Conservation (phyloP, 2,329 filamentous ascomycete species). For the Botrytis byssoidea region DNA sequence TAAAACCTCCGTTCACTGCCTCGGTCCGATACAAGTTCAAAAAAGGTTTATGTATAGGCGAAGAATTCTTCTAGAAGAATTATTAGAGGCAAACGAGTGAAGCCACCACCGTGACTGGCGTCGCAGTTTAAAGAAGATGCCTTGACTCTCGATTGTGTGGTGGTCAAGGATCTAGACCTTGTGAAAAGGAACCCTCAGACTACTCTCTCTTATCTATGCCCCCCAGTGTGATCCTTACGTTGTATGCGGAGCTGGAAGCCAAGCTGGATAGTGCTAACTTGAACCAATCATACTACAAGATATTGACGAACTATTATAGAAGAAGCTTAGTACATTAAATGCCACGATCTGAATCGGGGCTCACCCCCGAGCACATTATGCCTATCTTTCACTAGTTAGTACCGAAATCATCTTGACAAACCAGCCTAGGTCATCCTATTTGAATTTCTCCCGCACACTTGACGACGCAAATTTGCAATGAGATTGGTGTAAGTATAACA, state of each 20-base stretch:
- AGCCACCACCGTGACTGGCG: neutral
- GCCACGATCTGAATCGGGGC: neutral
- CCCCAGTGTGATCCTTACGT: neutral
- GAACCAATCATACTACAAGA: neutral
- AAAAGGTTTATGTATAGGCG: neutral
- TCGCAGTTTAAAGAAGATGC: neutral
- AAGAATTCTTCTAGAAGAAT: constrained; percentile 2
- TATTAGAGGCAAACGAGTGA: neutral
- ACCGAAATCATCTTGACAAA: neutral
- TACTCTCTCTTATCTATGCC: neutral
- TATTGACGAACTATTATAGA: neutral
- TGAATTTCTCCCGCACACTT: neutral
- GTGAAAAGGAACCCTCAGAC: neutral
- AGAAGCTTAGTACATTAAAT: neutral
- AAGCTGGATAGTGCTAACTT: neutral
- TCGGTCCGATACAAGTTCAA: neutral
- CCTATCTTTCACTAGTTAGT: neutral
- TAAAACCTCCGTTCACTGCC: neutral
- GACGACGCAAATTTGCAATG: constrained; percentile 3
- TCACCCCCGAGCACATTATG: neutral
- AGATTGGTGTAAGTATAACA: neutral
- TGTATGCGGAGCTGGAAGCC: neutral
- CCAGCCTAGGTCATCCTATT: neutral
- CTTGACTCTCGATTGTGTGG: neutral
- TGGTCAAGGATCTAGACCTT: neutral